Evolutionary conservation across 768 basidiomycete species (phyloP), one percentile per base, ranked within the genome.

Genomic region (Pleurotus ostreatus): DNA sequence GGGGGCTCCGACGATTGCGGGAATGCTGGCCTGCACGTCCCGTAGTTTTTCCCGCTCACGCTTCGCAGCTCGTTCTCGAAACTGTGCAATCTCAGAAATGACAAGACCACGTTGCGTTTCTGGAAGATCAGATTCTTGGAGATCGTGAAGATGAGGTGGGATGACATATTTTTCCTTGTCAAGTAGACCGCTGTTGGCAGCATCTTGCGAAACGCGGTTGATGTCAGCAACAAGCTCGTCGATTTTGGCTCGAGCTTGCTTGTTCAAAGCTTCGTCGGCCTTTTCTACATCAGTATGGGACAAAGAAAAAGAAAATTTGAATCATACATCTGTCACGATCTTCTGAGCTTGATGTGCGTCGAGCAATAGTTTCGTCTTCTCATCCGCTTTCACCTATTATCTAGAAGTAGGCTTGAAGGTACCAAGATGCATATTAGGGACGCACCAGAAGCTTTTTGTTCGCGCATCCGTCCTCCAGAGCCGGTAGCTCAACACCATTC

Each of bases 121-220:
- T 20, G 97, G 96, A 43, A 99, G 82, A 66, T 99, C 97, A 52
- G 94, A 92, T 73, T 97, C 94, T 66, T 94, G 90, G 43, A 99
- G 79, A 72, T 98, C 97, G 71, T 93, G 92, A 16, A 98, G 80
- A 72, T 99, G 97, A n/a, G 92, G 91, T 22, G 94, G 94, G 43
- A 97, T 92, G 60, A 92, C 80, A 68, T 92, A 91, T 80, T 88
- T 86, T 71, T 93, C 89, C 65, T 89, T 87, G 71, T 91, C 88
- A 53, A 84, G 82, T 39, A 84, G 77, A n/a, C 87, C 88, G 57
- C 69, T 85, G 59, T 83, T 84, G 1, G 89, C 86, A 2, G 87
- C 85, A 46, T 91, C 88, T 67, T 87, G 84, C 4, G 88, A 88
- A 18, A 78, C 70, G 39, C 82, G 80, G 59, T 85, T 86, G 64